Base-by-base conservation (phyloP, 2,329 filamentous ascomycete genomes). In the Phoma sp. region DNA sequence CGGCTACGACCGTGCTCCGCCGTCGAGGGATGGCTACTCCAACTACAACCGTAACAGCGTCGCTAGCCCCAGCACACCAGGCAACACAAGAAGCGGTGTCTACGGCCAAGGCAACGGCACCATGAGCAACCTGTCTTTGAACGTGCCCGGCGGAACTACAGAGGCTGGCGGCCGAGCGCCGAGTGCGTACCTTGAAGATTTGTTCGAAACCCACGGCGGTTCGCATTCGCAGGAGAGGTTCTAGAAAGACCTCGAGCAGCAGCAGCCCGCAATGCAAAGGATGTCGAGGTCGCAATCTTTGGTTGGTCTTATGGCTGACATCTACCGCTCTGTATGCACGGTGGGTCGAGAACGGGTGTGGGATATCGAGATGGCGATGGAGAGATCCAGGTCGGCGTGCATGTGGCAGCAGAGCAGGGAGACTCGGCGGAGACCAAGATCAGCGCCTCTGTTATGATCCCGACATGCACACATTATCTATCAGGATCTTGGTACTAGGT, bases 101-200 rank as follows among this genome's bases (percentile, higher is more conserved):
- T 69, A 74, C 62, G 65, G 65, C 48, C 50, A 68, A 19, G 66
- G 57, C 33, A 61, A 85, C 73, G 80, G 64, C 45, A 88, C 85
- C 73, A 80, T 83, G 38, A 92, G 88, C 71, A 88, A 86, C 4
- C 71, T 93, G 59, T 85, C 84, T 57, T 67, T 87, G 29, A 89
- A 87, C 59, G 81, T 85, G 51, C 83, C 88, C 12, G 76, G 74
- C 6, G 72, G 72, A 24, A 67, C 68, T 24, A 64, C 46, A 35
- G 69, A 63, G 3, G 81, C 86, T 13, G 88, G 86, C 48, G 86
- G 87, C 52, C 83, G 93, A 53, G 89, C 92, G 15, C 94, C 94
- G 0, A 96, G 91, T 73, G 91, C 92, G 17, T 96, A 92, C 72
- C 81, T 98, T 35, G 93, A 98, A 56, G 92, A 97, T 73, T 77